Evolutionary conservation across 2,329 filamentous ascomycete genomes (phyloP).

Genomic region (Cryphonectria nitschkei): DNA sequence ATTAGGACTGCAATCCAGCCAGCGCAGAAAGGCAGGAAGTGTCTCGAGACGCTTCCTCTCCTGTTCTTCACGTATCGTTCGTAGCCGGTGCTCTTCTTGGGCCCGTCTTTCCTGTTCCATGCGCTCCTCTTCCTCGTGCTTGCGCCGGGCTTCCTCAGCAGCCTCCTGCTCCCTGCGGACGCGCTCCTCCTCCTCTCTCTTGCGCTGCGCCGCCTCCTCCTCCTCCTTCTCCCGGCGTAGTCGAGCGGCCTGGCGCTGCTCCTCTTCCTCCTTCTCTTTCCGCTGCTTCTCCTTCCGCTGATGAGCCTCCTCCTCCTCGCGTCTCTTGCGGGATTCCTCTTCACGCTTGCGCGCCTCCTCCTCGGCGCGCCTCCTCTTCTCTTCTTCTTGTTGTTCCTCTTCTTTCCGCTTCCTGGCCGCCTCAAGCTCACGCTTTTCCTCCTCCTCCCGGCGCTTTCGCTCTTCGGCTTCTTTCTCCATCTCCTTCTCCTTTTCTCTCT

Average conservation of each 20-base stretch:
- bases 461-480: constrained; percentile 38
- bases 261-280: constrained; percentile 50
- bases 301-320: constrained; percentile 41
- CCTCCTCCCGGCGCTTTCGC: constrained; percentile 32
- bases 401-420: constrained; percentile 38
- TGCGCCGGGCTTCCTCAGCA: constrained; percentile 52
- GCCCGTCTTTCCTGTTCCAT: constrained; percentile 54
- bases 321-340: constrained; percentile 34
- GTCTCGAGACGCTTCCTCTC: constrained; percentile 59
- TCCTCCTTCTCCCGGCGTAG: constrained; percentile 56
- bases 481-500: constrained; percentile 34
- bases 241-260: constrained; percentile 49
- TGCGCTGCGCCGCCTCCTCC: constrained; percentile 53
- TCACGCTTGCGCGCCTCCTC: constrained; percentile 39
- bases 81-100: constrained; percentile 48
- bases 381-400: constrained; percentile 36
- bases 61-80: constrained; percentile 56
- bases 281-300: constrained; percentile 37
- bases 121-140: constrained; percentile 57
- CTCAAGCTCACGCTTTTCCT: constrained; percentile 28
- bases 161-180: constrained; percentile 51
- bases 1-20: constrained; percentile 59
- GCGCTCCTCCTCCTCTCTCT: constrained; percentile 55
- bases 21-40: constrained; percentile 62
- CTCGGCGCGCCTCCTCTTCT: constrained; percentile 39